Evolutionary conservation across 441 rosid genomes (phyloP).

Genomic region (Populus trichocarpa): DNA sequence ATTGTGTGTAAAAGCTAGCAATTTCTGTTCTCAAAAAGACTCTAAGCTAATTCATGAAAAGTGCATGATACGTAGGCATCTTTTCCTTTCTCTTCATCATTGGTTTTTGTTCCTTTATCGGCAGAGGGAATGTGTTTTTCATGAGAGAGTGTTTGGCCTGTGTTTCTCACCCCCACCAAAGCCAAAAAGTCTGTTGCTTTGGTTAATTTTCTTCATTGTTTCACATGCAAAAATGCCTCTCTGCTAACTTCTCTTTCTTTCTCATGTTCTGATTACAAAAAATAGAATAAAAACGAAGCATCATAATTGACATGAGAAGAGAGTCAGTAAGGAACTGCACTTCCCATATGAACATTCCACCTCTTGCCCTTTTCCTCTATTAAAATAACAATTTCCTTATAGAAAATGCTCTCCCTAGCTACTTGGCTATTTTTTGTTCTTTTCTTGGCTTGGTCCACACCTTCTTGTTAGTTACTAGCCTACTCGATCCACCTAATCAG

Average conservation of each 20-base stretch:
- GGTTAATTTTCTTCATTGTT: constrained; percentile 15
- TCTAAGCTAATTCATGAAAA: constrained; percentile 14
- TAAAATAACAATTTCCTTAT: constrained; percentile 2
- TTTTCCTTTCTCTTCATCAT: constrained; percentile 14
- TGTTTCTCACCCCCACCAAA: constrained; percentile 25
- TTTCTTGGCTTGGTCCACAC: constrained; percentile 22
- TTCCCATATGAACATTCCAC: constrained; percentile 26
- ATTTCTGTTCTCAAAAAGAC: not conserved
- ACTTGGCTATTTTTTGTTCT: constrained; percentile 22
- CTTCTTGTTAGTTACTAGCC: constrained; percentile 19
- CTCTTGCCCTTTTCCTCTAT: constrained; percentile 6
- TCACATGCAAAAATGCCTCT: constrained; percentile 14
- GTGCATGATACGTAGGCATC: constrained; percentile 20
- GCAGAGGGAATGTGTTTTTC: constrained; percentile 15
- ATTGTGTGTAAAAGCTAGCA: constrained; percentile 12
- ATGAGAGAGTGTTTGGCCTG: constrained; percentile 15
- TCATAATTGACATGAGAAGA: not conserved
- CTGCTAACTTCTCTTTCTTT: not conserved
- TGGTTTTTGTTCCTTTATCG: constrained; percentile 14
- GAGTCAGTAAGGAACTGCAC: constrained; percentile 19
- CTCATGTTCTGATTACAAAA: constrained; percentile 15
- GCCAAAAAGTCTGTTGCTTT: constrained; percentile 8
- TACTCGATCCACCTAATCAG: constrained; percentile 25
- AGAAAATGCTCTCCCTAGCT: not conserved
- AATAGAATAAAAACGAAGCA: constrained; percentile 21